A percentile compares a stretch with the other conserved stretches of the same genome.
phyloP scores from a whole-genome alignment of 495 filamentous ascomycete species.

The Aspergillus saccharolyticus region DNA sequence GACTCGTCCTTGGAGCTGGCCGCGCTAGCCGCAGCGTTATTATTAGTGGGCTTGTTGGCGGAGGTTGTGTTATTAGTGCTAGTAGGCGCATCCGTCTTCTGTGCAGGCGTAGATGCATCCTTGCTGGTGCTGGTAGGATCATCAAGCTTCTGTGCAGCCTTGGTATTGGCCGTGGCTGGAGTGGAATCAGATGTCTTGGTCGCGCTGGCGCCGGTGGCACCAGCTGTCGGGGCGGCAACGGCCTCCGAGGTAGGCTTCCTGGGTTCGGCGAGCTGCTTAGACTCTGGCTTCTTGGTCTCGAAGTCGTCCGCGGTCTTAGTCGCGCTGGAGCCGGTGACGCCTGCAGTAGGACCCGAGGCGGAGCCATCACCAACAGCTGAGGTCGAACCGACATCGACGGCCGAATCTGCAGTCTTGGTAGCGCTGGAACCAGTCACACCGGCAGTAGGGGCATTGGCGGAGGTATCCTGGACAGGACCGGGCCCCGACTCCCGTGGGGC shows the following conservation, averaged over 20 bases:
- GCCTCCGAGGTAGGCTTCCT: neutral
- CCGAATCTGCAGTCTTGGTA: constrained; percentile 5
- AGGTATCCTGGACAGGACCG: neutral
- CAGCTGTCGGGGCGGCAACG: constrained; percentile 12
- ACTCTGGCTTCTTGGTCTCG: neutral
- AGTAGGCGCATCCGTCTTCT: neutral
- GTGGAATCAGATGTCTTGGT: constrained; percentile 3
- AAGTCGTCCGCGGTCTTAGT: constrained; percentile 4
- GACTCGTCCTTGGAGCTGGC: constrained; percentile 24
- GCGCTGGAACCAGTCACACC: constrained; percentile 19
- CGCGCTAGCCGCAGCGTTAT: constrained; percentile 1
- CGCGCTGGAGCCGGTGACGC: constrained; percentile 19
- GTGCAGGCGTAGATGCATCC: neutral
- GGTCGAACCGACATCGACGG: neutral
- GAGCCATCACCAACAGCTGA: neutral
- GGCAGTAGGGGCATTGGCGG: constrained; percentile 10
- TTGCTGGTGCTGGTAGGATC: neutral
- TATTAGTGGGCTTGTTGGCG: constrained; percentile 1
- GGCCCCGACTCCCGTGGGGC: neutral
- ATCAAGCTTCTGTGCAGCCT: neutral
- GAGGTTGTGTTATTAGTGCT: constrained; percentile 1
- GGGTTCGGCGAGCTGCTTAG: neutral
- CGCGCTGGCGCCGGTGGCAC: constrained; percentile 19
- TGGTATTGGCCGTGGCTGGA: neutral
- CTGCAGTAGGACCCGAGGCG: constrained; percentile 11